Evolutionary conservation across 2,329 filamentous ascomycete species (phyloP).

Genomic region (Talaromyces amestolkiae): DNA sequence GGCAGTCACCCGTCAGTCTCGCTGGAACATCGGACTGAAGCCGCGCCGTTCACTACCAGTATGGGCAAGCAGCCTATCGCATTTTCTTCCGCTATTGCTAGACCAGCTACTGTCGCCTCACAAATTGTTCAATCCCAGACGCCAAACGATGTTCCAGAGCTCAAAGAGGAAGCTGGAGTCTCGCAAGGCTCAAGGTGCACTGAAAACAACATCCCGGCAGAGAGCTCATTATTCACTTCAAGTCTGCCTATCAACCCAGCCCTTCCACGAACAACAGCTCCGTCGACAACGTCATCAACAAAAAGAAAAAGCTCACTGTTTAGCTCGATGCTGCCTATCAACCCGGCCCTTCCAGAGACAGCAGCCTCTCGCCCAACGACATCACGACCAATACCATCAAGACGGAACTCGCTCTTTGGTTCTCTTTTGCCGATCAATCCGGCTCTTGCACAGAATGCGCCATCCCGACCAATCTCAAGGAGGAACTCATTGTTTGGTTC

Average conservation of each 20-base stretch:
- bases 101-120: neutral
- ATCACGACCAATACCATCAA: slow-evolving; percentile 21
- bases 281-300: neutral
- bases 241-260: slow-evolving; percentile 20
- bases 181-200: neutral
- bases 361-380: neutral
- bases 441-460: slow-evolving; percentile 19
- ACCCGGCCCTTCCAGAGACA: slow-evolving; percentile 15
- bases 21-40: slow-evolving; percentile 6
- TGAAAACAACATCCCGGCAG: neutral
- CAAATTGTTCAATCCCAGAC: neutral
- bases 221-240: slow-evolving; percentile 4
- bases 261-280: slow-evolving; percentile 19
- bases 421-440: slow-evolving; percentile 19
- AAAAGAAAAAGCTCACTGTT: slow-evolving; percentile 11
- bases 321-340: slow-evolving; percentile 18
- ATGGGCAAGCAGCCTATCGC: neutral
- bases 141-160: neutral
- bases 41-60: neutral
- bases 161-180: neutral
- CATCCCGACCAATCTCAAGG: slow-evolving; percentile 15
- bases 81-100: neutral
- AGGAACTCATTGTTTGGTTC: slow-evolving; percentile 5
- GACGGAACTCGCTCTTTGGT: slow-evolving; percentile 3
- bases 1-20: slow-evolving; percentile 25